phyloP scores from a whole-genome alignment of 1,139 yeast genomes.

The Blastobotrys proliferans region DNA sequence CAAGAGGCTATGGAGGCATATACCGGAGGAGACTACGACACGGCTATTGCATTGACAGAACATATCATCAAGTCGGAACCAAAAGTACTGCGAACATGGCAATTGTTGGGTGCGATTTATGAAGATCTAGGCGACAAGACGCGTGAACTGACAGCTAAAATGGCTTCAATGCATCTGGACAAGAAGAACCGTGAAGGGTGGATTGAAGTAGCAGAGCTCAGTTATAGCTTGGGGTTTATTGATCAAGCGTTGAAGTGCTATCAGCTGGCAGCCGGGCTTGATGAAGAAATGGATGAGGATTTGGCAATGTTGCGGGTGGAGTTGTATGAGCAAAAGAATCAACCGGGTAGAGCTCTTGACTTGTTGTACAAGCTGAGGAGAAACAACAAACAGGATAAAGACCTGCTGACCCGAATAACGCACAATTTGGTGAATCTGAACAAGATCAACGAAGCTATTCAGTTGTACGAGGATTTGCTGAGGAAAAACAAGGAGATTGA shows the following conservation, averaged over 20 bases:
- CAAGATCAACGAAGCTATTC: conserved; percentile 75
- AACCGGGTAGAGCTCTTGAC: conserved; percentile 68
- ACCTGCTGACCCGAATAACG: conserved; percentile 69
- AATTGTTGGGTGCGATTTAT: conserved; percentile 80
- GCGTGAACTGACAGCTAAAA: conserved; percentile 77
- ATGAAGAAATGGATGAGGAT: conserved; percentile 10
- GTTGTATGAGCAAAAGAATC: conserved; percentile 60
- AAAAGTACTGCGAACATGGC: conserved; percentile 76
- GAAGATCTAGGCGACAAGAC: conserved; percentile 60
- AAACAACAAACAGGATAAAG: conserved; percentile 57
- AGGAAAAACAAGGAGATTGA: conserved; percentile 22
- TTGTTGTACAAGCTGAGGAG: conserved; percentile 63
- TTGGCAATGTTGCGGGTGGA: conserved; percentile 26
- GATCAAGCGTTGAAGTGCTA: conserved; percentile 85
- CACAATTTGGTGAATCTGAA: conserved; percentile 71
- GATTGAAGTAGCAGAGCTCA: conserved; percentile 76
- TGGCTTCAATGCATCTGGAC: conserved; percentile 77
- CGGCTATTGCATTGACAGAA: conserved; percentile 61
- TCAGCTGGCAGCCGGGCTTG: conserved; percentile 25
- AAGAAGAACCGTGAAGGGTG: conserved; percentile 77
- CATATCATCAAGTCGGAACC: conserved; percentile 79
- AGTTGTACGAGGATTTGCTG: conserved; percentile 51
- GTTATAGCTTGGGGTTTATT: conserved; percentile 63
- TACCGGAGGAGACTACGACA: conserved; percentile 44
- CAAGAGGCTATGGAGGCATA: conserved; percentile 19